Conservation (phyloP, 2,329 filamentous ascomycete genomes). For the Pyrenochaeta sp. region DNA sequence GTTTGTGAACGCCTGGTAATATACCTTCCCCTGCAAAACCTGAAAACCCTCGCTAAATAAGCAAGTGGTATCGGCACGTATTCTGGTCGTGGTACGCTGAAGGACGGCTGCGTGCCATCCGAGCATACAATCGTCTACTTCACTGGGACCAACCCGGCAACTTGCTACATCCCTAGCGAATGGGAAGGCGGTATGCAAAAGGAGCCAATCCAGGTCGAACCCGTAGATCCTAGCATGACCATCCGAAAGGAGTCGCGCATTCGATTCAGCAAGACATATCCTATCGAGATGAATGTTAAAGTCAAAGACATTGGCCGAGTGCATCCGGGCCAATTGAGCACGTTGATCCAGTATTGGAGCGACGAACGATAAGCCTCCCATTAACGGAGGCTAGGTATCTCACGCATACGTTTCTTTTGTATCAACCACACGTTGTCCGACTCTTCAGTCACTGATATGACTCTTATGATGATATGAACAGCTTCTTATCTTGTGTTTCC, state of each 20-base stretch:
- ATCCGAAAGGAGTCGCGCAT: constrained; percentile 49
- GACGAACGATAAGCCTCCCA: too few species aligned
- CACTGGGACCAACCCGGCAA: constrained; percentile 9
- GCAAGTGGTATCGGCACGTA: constrained; percentile 55
- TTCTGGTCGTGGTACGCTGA: constrained; percentile 44
- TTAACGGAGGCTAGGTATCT: too few species aligned
- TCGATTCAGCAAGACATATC: constrained; percentile 52
- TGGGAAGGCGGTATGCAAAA: constrained; percentile 47
- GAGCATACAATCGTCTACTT: constrained; percentile 53
- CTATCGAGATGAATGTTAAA: constrained; percentile 56
- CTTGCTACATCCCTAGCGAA: constrained; percentile 32
- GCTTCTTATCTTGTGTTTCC: too few species aligned
- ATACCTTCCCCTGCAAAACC: too few species aligned
- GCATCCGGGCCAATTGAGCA: constrained; percentile 29
- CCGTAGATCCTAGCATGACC: constrained; percentile 8
- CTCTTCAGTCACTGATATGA: too few species aligned
- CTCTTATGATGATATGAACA: too few species aligned
- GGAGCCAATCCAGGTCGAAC: constrained; percentile 46
- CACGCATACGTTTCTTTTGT: too few species aligned
- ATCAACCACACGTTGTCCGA: too few species aligned
- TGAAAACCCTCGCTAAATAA: neutral
- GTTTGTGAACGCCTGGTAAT: constrained; percentile 37
- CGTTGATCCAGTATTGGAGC: constrained; percentile 4
- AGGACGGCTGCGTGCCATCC: constrained; percentile 44
- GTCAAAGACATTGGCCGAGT: constrained; percentile 54